Evolutionary conservation across 148 eudicot genomes (phyloP), one percentile per base, ranked within the genome.

Genomic region (Spergularia marina): DNA sequence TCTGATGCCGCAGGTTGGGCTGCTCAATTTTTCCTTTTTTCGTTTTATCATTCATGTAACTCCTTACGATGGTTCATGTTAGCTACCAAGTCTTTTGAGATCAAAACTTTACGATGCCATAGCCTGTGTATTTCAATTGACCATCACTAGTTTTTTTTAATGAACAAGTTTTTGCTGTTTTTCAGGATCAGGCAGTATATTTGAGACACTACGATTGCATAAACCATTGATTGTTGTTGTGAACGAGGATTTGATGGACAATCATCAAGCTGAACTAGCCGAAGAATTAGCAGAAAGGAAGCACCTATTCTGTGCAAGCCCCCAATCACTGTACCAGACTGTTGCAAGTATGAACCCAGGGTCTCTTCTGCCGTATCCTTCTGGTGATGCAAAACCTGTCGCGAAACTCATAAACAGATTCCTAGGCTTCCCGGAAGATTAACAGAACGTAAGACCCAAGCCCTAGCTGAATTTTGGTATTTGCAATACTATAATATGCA

Each of bases 211-310:
- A 66, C 75, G 82, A 57, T 70, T 83, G 71, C 58, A 72, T 7
- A 91, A 89, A 73, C 97, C 96, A 6, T 72, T 94, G 76, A 87
- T 94, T 57, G 98, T 94, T 54, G 98, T 90, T 20, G 97, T 91
- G 71, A 94, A 90, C 57, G 96, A 91, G 88, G 93, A 90, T 79
- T 82, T 91, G 79, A 94, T 94, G 97, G 97, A 94, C 85, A 94
- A 94, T 78, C 97, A 94, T 80, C 98, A 90, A 85, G 87, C 82
- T 36, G 96, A 91, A 86, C 77, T 91, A 58, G 97, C 97, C 7
- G 97, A 94, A 81, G 98, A 91, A 85, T 72, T 91, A 68, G 97
- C 97, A 17, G 89, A 84, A 21, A 86, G 95, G 77, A 89, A 85
- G 78, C 96, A 91, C 78, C 81, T 91, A 78, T 84, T 86, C 70